Evolutionary conservation across 179 eudicot genomes (phyloP).

Genomic region (Beta corolliflora): DNA sequence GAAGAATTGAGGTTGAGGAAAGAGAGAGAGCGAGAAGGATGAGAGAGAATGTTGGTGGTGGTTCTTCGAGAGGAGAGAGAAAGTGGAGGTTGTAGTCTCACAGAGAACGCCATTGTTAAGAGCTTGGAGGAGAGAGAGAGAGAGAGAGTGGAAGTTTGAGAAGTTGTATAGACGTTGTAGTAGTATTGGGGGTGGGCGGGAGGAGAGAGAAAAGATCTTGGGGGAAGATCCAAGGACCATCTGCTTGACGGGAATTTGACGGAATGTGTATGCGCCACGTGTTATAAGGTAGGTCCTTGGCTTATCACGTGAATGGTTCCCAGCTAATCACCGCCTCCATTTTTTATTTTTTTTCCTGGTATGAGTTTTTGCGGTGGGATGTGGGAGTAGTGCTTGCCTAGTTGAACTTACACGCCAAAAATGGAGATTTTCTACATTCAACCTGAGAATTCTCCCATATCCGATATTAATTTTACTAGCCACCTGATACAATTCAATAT

Average conservation of each 20-base stretch:
- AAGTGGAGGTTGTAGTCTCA: conserved; percentile 29
- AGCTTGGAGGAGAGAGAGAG: background rate
- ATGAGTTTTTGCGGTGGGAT: too few relatives aligned
- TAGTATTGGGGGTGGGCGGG: background rate
- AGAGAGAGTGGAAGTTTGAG: conserved; percentile 8
- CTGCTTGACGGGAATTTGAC: conserved; percentile 17
- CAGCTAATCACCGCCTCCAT: background rate
- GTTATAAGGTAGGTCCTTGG: background rate
- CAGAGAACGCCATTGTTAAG: conserved; percentile 41
- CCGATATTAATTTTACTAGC: too few relatives aligned
- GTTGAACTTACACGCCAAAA: too few relatives aligned
- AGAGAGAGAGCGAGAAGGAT: conserved; percentile 24
- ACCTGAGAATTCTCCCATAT: too few relatives aligned
- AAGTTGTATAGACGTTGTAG: too few relatives aligned
- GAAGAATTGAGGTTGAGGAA: conserved; percentile 14
- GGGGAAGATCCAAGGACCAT: background rate
- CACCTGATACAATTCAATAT: too few relatives aligned
- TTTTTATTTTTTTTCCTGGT: too few relatives aligned
- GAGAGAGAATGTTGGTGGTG: conserved; percentile 19
- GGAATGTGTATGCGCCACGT: conserved; percentile 22
- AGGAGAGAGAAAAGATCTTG: background rate
- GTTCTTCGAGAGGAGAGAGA: conserved; percentile 18
- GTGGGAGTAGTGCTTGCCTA: too few relatives aligned
- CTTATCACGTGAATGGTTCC: conserved; percentile 16
- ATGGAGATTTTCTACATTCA: too few relatives aligned